Evolutionary conservation across 257 asterid species (phyloP).

Genomic region (Capsicum baccatum): DNA sequence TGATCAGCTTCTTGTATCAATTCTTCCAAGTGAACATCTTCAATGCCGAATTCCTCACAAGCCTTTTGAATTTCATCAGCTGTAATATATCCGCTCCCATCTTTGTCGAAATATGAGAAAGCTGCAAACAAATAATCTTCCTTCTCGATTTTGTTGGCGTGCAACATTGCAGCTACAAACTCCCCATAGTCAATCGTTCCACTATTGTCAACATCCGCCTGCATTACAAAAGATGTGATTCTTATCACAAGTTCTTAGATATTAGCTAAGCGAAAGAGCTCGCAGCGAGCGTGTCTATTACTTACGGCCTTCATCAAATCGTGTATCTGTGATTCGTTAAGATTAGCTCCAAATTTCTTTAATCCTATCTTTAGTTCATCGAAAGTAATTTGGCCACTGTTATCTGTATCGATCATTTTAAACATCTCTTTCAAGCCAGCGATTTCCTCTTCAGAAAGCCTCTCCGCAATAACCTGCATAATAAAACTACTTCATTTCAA

Average conservation of each 20-base stretch:
- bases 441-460: constrained; percentile 88
- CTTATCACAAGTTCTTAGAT: not conserved
- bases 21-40: constrained; percentile 66
- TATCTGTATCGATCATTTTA: constrained; percentile 76
- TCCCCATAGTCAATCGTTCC: constrained; percentile 91
- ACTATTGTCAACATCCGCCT: constrained; percentile 91
- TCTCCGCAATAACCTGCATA: constrained; percentile 78
- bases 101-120: constrained; percentile 85
- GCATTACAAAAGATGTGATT: constrained; percentile 30
- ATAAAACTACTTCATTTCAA: not conserved
- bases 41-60: constrained; percentile 78
- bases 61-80: constrained; percentile 88
- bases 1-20: constrained; percentile 87
- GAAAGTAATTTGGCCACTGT: constrained; percentile 83
- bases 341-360: constrained; percentile 74
- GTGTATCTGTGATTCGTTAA: constrained; percentile 82
- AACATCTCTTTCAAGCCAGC: constrained; percentile 88
- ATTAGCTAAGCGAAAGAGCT: not conserved
- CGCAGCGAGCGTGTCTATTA: not conserved
- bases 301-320: constrained; percentile 87
- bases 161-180: constrained; percentile 92
- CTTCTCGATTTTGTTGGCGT: constrained; percentile 80
- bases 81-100: constrained; percentile 85
- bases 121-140: constrained; percentile 81
- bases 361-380: constrained; percentile 84